These are phyloP conservation scores for Eudorina sp. DNA, from an alignment of 139 green algal species.

Conservation along the genomic window DNA sequence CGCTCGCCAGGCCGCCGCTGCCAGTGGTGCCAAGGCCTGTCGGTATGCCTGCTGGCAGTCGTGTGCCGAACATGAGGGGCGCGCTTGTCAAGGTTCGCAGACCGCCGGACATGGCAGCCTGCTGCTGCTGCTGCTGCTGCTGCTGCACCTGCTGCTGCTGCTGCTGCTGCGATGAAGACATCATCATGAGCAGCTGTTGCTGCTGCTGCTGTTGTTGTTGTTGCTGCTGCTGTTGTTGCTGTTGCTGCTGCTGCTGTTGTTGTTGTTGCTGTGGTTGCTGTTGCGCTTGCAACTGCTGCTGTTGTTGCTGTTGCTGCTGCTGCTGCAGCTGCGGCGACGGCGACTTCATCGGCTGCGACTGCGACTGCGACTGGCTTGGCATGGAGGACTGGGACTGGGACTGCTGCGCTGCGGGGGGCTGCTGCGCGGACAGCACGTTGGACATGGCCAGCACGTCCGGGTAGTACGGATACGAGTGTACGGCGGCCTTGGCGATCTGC, in stretches of 20 bases:
- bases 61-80: too few species aligned
- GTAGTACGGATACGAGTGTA: constrained; percentile 51
- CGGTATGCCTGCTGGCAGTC: too few species aligned
- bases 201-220: constrained; percentile 15
- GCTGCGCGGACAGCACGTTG: constrained; percentile 48
- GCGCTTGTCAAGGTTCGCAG: too few species aligned
- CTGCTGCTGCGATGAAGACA: background rate
- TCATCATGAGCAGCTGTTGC: background rate
- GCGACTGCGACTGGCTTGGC: background rate
- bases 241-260: background rate
- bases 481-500: constrained; percentile 51
- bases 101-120: background rate
- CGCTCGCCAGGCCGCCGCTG: background rate
- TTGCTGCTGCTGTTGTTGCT: background rate
- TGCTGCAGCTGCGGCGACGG: background rate
- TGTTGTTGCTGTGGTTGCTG: constrained; percentile 8
- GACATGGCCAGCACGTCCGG: constrained; percentile 51
- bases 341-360: background rate
- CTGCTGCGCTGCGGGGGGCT: background rate
- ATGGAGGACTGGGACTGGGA: background rate
- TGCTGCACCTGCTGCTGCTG: background rate
- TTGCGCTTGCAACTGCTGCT: too few species aligned
- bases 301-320: background rate
- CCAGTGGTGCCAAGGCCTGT: background rate
- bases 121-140: background rate